These are phyloP conservation scores for Terfezia claveryi DNA, from an alignment of 495 filamentous ascomycete species.

Conservation along the genomic window DNA sequence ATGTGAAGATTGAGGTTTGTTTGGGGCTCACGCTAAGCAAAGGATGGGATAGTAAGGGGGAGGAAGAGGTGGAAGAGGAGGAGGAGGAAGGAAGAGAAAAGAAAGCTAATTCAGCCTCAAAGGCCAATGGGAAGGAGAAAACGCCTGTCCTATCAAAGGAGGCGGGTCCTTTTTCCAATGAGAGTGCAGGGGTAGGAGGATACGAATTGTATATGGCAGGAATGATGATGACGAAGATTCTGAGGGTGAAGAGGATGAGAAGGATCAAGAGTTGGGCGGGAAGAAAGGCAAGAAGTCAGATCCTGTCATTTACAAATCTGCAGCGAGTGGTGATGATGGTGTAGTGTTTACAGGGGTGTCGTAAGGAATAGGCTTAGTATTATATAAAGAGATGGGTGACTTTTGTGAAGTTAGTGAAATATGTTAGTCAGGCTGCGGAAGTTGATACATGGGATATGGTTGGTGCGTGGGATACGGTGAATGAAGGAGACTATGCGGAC, in stretches of 20 bases:
- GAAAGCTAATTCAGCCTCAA: slow-evolving; percentile 12
- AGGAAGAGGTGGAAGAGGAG: slow-evolving; percentile 22
- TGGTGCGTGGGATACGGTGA: slow-evolving; percentile 39
- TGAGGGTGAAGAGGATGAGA: slow-evolving; percentile 9
- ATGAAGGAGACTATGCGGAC: slow-evolving; percentile 17
- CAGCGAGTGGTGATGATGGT: slow-evolving; percentile 54
- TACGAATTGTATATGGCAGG: slow-evolving; percentile 20
- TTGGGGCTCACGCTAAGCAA: slow-evolving; percentile 58
- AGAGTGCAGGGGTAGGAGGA: slow-evolving; percentile 13
- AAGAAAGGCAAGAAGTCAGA: slow-evolving; percentile 38
- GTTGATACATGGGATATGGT: slow-evolving; percentile 88
- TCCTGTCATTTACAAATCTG: slow-evolving; percentile 65
- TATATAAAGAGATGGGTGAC: slow-evolving; percentile 67
- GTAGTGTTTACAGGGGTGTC: slow-evolving; percentile 71
- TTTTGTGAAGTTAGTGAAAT: slow-evolving; percentile 89
- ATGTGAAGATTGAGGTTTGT: slow-evolving; percentile 68
- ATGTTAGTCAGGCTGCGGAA: slow-evolving; percentile 56
- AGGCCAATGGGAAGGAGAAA: not conserved
- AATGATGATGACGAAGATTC: slow-evolving; percentile 10
- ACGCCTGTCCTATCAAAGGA: slow-evolving; percentile 7
- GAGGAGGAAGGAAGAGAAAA: slow-evolving; percentile 15
- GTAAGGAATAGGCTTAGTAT: slow-evolving; percentile 78
- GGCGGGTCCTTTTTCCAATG: slow-evolving; percentile 14
- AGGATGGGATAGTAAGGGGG: slow-evolving; percentile 54
- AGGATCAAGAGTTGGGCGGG: not conserved